These are phyloP conservation scores for Bathelium albidoporum DNA, from an alignment of 495 filamentous ascomycete species.

Conservation along the genomic window DNA sequence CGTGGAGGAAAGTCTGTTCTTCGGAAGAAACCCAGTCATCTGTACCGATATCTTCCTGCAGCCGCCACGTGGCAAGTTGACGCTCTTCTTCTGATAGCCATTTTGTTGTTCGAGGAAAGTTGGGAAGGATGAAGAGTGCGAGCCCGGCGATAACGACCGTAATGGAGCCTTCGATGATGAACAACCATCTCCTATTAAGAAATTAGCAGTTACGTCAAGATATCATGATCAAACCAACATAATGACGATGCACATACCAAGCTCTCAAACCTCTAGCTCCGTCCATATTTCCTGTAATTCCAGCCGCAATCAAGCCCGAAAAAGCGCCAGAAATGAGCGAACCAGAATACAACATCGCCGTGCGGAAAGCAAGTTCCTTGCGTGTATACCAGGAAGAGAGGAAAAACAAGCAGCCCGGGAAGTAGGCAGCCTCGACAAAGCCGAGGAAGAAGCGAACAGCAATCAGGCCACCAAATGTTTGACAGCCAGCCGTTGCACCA, in stretches of 20 bases:
- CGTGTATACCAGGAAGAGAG: slow-evolving; percentile 51
- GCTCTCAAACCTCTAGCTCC: slow-evolving; percentile 36
- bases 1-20: slow-evolving; percentile 35
- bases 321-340: slow-evolving; percentile 32
- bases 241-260: slow-evolving; percentile 33
- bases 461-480: slow-evolving; percentile 41
- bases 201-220: background rate
- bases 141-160: slow-evolving; percentile 44
- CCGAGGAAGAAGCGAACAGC: slow-evolving; percentile 39
- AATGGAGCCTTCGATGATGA: slow-evolving; percentile 64
- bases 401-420: slow-evolving; percentile 42
- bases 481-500: slow-evolving; percentile 29
- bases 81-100: slow-evolving; percentile 65
- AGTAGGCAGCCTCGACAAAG: slow-evolving; percentile 31
- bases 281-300: slow-evolving; percentile 26
- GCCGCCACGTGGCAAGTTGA: slow-evolving; percentile 55
- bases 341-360: slow-evolving; percentile 38
- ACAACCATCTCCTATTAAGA: slow-evolving; percentile 47
- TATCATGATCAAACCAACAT: too few relatives aligned
- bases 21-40: slow-evolving; percentile 41
- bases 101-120: slow-evolving; percentile 66
- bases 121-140: slow-evolving; percentile 56
- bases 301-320: slow-evolving; percentile 29
- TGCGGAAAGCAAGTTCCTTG: slow-evolving; percentile 47
- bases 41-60: slow-evolving; percentile 70